Evolutionary conservation across 2,329 filamentous ascomycete species (phyloP), one percentile per base, ranked within the genome.

Genomic region (Aspergillus novofumigatus): DNA sequence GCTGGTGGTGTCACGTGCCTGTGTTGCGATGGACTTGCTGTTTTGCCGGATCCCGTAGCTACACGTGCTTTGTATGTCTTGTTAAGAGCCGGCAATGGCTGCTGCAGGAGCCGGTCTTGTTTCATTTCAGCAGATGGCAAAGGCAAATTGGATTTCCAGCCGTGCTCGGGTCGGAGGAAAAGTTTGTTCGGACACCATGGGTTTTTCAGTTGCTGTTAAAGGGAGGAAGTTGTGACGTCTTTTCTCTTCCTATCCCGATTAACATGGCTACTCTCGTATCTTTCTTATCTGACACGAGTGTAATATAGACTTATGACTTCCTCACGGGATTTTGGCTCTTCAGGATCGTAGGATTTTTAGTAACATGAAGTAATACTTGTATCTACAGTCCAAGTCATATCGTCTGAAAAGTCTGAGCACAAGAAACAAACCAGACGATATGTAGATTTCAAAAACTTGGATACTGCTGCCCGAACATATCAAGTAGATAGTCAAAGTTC

Each of bases 11-110:
- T 61, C 64, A 70, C 65, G 65, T 64, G 62, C 54, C 63, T 65
- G 61, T 69, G 64, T 68, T 69, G 67, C 66, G 66, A 70, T 69
- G 65, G 66, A 70, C 65, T 67, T 68, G 62, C 61, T 45, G 57
- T 60, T 60, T 65, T 65, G 50, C 47, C 48, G 54, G 56, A 52
- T 59, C 49, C 59, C 53, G 35, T 42, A 52, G 47, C 38, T 55
- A 21, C 52, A 45, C 35, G 51, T 51, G 44, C 51, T 55, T 54
- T 57, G 41, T 47, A 21, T 45, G n/a, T 54, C 41, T 17, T 35
- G 32, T 17, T 7, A 14, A 17, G 32, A 35, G 32, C 11, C 29
- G 32, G 44, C 45, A 48, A 35, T 38, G 23, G n/a, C 38, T 47
- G 35, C 42, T 47, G 29, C 32, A 53, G 25, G 49, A 23, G 28